Evolutionary conservation across 495 filamentous ascomycete genomes (phyloP).

Genomic region (Monascus purpureus): DNA sequence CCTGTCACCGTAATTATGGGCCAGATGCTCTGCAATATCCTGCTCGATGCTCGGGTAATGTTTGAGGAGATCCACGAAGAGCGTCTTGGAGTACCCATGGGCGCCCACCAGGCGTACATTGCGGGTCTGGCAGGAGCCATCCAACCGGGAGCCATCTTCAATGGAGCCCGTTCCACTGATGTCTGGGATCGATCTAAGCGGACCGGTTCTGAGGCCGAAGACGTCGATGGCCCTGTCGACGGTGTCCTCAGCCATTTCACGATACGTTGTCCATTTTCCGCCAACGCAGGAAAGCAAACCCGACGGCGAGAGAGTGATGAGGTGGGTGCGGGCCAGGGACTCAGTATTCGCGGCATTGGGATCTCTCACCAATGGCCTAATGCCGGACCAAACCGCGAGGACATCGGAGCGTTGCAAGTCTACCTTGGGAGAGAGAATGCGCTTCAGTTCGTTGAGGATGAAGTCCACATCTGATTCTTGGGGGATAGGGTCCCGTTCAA

Average conservation of each 20-base stretch:
- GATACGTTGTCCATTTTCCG: conserved; percentile 85
- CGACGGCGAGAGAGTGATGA: conserved; percentile 61
- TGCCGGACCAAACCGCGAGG: conserved; percentile 76
- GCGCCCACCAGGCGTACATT: conserved; percentile 63
- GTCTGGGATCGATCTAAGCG: conserved; percentile 39
- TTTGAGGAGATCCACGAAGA: conserved; percentile 81
- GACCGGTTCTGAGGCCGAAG: conserved; percentile 45
- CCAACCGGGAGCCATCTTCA: conserved; percentile 43
- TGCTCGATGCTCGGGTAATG: conserved; percentile 66
- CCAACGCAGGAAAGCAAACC: conserved; percentile 71
- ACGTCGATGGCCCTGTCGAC: conserved; percentile 62
- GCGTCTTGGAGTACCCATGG: conserved; percentile 67
- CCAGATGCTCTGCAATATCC: conserved; percentile 71
- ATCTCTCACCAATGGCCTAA: conserved; percentile 70
- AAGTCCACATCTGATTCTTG: conserved; percentile 73
- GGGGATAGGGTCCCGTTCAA: conserved; percentile 60
- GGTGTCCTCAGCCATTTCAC: conserved; percentile 79
- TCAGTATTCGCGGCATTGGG: conserved; percentile 78
- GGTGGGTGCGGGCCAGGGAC: conserved; percentile 76
- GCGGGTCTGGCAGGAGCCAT: conserved; percentile 70
- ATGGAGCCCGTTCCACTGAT: conserved; percentile 48
- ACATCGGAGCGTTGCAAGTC: conserved; percentile 75
- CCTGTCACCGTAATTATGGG: conserved; percentile 66
- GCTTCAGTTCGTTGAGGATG: conserved; percentile 69
- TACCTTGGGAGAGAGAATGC: conserved; percentile 69